Evolutionary conservation across 176 grass and related monocot species (phyloP).

Genomic region (Oryza meridionalis): DNA sequence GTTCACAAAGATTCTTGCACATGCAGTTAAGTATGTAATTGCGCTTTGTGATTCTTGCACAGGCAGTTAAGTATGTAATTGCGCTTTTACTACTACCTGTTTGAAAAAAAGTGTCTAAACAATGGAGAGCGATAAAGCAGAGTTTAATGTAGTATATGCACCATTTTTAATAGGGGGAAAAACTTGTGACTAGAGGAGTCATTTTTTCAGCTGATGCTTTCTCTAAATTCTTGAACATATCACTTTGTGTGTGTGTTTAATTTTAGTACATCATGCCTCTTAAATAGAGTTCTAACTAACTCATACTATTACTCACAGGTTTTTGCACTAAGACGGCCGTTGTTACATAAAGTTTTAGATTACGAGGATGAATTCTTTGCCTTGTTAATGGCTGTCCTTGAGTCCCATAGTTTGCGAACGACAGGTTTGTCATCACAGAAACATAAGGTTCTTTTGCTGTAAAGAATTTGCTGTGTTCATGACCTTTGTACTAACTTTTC

Average conservation of each 20-base stretch:
- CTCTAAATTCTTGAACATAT: conserved; percentile 5
- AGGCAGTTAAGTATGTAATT: background rate
- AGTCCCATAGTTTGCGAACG: conserved; percentile 85
- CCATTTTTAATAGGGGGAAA: background rate
- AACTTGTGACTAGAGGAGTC: background rate
- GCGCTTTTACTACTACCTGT: background rate
- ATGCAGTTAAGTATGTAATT: background rate
- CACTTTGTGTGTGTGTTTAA: background rate
- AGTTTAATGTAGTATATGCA: background rate
- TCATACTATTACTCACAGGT: conserved; percentile 53
- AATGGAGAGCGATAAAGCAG: background rate
- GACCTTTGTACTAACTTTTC: conserved; percentile 7
- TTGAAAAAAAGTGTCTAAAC: background rate
- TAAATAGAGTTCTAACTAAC: conserved; percentile 2
- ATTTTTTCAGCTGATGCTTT: background rate
- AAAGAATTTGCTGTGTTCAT: background rate
- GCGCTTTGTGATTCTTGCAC: conserved; percentile 1
- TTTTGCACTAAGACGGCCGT: conserved; percentile 87
- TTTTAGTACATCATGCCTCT: conserved; percentile 11
- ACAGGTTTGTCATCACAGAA: conserved; percentile 61
- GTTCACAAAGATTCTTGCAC: background rate
- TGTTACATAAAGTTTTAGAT: conserved; percentile 93
- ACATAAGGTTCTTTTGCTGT: conserved; percentile 5
- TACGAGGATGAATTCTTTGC: conserved; percentile 97
- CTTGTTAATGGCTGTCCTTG: conserved; percentile 93